phyloP scores from a whole-genome alignment of 2,329 filamentous ascomycete species.

The Myriosclerotinia curreyana region DNA sequence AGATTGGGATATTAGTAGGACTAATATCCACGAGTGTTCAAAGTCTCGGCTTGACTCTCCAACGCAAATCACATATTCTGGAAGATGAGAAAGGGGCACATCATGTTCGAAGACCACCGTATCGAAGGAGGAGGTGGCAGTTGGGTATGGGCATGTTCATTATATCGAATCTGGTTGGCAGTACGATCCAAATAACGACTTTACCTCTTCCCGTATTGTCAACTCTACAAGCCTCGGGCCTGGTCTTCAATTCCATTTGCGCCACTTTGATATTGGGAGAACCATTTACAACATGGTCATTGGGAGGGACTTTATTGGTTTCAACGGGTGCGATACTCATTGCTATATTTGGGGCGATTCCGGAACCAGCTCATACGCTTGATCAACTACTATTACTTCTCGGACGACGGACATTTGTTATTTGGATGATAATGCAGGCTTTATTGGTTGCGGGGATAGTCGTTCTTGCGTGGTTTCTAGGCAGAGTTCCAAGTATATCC shows the following conservation, averaged over 20 bases:
- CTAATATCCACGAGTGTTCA: constrained; percentile 92
- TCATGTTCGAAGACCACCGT: constrained; percentile 78
- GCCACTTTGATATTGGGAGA: constrained; percentile 89
- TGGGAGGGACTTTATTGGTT: constrained; percentile 84
- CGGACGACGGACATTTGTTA: constrained; percentile 68
- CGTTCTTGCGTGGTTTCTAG: constrained; percentile 56
- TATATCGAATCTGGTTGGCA: constrained; percentile 88
- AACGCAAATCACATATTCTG: constrained; percentile 96
- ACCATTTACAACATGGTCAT: constrained; percentile 91
- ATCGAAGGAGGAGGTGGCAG: constrained; percentile 91
- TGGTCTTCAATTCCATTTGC: constrained; percentile 98
- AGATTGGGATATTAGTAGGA: constrained; percentile 92
- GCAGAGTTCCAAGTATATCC: constrained; percentile 51
- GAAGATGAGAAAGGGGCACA: constrained; percentile 86
- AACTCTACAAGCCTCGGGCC: constrained; percentile 88
- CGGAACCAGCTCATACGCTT: constrained; percentile 85
- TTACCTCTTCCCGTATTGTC: constrained; percentile 91
- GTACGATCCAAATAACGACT: constrained; percentile 95
- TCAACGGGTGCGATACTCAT: constrained; percentile 87
- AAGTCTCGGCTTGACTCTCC: constrained; percentile 89
- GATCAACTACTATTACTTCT: constrained; percentile 77
- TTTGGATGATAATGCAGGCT: constrained; percentile 84
- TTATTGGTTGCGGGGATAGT: constrained; percentile 69
- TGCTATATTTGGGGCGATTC: constrained; percentile 88
- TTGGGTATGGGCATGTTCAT: constrained; percentile 97